phyloP scores from a whole-genome alignment of 768 basidiomycete species.

The Mycena chlorophos region DNA sequence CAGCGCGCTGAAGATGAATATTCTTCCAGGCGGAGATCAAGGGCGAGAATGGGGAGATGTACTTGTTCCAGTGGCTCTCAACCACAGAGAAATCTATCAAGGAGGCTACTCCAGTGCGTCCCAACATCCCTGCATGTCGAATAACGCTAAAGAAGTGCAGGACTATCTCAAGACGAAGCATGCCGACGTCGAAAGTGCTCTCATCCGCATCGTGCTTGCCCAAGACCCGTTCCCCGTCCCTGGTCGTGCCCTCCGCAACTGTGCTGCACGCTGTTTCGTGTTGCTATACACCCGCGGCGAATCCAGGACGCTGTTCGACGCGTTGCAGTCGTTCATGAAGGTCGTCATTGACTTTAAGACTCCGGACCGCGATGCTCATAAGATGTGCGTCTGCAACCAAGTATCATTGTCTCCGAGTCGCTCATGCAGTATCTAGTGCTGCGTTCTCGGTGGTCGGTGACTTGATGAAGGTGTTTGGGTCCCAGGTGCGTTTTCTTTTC shows the following conservation, averaged over 20 bases:
- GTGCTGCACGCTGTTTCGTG: slow-evolving; percentile 76
- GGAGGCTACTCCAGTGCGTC: slow-evolving; percentile 52
- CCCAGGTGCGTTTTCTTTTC: slow-evolving; percentile 59
- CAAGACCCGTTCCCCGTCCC: slow-evolving; percentile 73
- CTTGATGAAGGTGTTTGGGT: slow-evolving; percentile 80
- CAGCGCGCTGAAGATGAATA: slow-evolving; percentile 6
- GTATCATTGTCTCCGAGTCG: background rate
- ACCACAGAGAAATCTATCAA: slow-evolving; percentile 59
- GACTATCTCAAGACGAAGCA: slow-evolving; percentile 67
- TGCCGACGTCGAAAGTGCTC: slow-evolving; percentile 54
- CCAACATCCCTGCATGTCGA: background rate
- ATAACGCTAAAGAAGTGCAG: slow-evolving; percentile 39
- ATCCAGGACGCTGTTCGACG: slow-evolving; percentile 83
- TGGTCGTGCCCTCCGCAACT: slow-evolving; percentile 81
- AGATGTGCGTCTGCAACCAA: slow-evolving; percentile 53
- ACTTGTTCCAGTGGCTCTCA: slow-evolving; percentile 83
- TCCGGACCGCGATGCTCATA: slow-evolving; percentile 58
- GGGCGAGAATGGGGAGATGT: slow-evolving; percentile 78
- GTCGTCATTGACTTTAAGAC: slow-evolving; percentile 72
- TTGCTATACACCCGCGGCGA: slow-evolving; percentile 78
- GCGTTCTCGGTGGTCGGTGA: slow-evolving; percentile 87
- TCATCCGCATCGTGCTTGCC: slow-evolving; percentile 69
- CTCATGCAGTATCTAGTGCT: slow-evolving; percentile 49
- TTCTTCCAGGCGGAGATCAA: slow-evolving; percentile 61
- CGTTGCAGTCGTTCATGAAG: slow-evolving; percentile 74